A percentile compares a stretch with the other conserved stretches of the same genome.
Conservation (phyloP, 768 basidiomycete genomes). For the Russula sp. region DNA sequence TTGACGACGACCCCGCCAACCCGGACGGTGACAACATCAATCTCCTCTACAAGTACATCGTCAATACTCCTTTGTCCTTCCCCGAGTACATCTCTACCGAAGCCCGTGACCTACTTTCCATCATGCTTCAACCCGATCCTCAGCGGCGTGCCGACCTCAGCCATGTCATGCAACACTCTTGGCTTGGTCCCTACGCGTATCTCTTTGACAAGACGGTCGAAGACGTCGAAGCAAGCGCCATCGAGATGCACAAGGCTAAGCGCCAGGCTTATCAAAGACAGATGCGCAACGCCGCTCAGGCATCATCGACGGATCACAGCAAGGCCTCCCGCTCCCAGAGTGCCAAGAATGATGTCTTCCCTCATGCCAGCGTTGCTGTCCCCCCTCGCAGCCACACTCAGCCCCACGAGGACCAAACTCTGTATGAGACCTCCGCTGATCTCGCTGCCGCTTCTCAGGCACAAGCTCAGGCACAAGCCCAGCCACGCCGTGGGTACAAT, state of each 20-base stretch:
- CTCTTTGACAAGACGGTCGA: constrained; percentile 67
- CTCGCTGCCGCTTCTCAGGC: constrained; percentile 39
- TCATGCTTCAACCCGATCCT: constrained; percentile 96
- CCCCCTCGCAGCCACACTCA: constrained; percentile 39
- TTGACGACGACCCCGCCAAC: constrained; percentile 97
- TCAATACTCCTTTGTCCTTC: constrained; percentile 93
- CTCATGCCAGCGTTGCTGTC: constrained; percentile 29
- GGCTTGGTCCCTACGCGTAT: constrained; percentile 63
- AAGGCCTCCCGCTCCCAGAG: constrained; percentile 47
- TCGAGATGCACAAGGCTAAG: constrained; percentile 83
- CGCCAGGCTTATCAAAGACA: constrained; percentile 74
- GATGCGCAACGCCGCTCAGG: constrained; percentile 53
- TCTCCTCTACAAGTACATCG: constrained; percentile 95
- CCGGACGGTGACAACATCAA: constrained; percentile 99
- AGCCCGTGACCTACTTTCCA: constrained; percentile 75
- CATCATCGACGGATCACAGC: constrained; percentile 26
- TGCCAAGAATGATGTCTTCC: constrained; percentile 46
- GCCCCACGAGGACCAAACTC: constrained; percentile 34
- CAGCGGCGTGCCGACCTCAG: constrained; percentile 67
- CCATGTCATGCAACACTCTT: constrained; percentile 81
- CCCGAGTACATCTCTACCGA: constrained; percentile 89
- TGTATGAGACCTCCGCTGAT: constrained; percentile 69
- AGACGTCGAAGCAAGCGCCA: constrained; percentile 72
- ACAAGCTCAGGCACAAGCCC: constrained; percentile 7
- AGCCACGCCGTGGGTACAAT: constrained; percentile 31